Evolutionary conservation across 495 filamentous ascomycete genomes (phyloP).

Genomic region (Aspergillus haitiensis): DNA sequence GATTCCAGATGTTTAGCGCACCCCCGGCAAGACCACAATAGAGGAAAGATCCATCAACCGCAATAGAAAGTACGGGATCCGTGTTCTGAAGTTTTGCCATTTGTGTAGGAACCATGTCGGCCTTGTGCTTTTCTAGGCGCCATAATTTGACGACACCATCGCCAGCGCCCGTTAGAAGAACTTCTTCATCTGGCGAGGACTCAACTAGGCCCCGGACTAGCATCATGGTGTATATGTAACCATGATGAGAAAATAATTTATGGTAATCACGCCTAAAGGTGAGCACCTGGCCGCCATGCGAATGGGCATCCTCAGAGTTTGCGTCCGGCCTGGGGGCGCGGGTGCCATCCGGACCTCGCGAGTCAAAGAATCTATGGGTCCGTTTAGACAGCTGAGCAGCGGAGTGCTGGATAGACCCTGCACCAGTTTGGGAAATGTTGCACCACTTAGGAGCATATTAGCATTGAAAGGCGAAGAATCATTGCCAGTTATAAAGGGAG

Average conservation of each 20-base stretch:
- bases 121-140: constrained; percentile 57
- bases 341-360: constrained; percentile 76
- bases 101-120: constrained; percentile 50
- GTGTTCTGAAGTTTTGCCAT: constrained; percentile 73
- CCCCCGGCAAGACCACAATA: constrained; percentile 88
- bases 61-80: constrained; percentile 80
- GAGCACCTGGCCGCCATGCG: constrained; percentile 61
- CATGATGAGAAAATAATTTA: constrained; percentile 86
- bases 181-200: constrained; percentile 68
- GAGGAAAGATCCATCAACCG: constrained; percentile 81
- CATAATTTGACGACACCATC: constrained; percentile 93
- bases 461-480: background rate
- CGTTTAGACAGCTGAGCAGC: constrained; percentile 72
- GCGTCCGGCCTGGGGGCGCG: constrained; percentile 65
- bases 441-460: constrained; percentile 54
- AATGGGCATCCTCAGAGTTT: constrained; percentile 41
- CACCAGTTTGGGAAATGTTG: constrained; percentile 55
- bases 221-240: constrained; percentile 94
- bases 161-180: constrained; percentile 85
- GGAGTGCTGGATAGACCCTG: constrained; percentile 59
- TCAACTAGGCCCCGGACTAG: constrained; percentile 66
- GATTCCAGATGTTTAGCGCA: constrained; percentile 94
- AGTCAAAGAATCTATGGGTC: constrained; percentile 96
- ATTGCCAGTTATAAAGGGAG: background rate
- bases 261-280: constrained; percentile 84